A percentile compares a stretch with the other conserved stretches of the same genome.
Evolutionary conservation across 2,329 filamentous ascomycete genomes (phyloP).

Genomic region (Ophiostoma sp.): DNA sequence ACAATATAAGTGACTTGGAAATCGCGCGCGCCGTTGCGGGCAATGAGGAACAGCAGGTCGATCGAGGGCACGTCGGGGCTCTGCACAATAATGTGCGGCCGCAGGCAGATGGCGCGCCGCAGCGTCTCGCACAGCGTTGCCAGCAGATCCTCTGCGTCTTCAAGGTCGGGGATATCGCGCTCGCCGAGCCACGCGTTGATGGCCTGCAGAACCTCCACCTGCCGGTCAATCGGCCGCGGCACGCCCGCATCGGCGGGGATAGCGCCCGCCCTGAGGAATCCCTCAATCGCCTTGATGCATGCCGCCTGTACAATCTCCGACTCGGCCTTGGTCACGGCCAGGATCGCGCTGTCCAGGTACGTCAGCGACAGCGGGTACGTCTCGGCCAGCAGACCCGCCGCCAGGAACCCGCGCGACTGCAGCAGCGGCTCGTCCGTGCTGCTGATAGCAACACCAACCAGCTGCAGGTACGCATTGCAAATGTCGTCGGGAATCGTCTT

Average conservation of each 20-base stretch:
- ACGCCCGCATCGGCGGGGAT: conserved; percentile 23
- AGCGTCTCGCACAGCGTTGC: conserved; percentile 85
- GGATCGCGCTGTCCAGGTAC: conserved; percentile 67
- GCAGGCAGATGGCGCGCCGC: conserved; percentile 73
- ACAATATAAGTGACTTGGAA: conserved; percentile 87
- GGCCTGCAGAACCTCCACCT: conserved; percentile 56
- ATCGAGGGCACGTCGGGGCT: conserved; percentile 64
- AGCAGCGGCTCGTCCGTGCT: conserved; percentile 68
- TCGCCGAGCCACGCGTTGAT: conserved; percentile 68
- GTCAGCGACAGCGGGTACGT: conserved; percentile 59
- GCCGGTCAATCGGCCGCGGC: conserved; percentile 35
- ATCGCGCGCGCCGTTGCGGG: conserved; percentile 80
- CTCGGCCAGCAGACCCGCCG: conserved; percentile 73
- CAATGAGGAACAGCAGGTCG: conserved; percentile 80
- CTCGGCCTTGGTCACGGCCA: conserved; percentile 67
- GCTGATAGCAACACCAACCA: conserved; percentile 72
- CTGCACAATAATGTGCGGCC: conserved; percentile 68
- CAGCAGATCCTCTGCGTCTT: conserved; percentile 86
- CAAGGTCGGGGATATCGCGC: conserved; percentile 76
- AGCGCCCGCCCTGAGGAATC: conserved; percentile 45
- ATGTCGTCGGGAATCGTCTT: conserved; percentile 65
- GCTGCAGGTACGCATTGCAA: conserved; percentile 68
- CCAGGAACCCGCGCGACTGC: conserved; percentile 78
- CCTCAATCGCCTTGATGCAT: conserved; percentile 80
- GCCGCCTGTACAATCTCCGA: conserved; percentile 81